These are phyloP conservation scores for Hamamelis virginiana DNA, from an alignment of 164 flowering plant genomes.

Conservation along the genomic window DNA sequence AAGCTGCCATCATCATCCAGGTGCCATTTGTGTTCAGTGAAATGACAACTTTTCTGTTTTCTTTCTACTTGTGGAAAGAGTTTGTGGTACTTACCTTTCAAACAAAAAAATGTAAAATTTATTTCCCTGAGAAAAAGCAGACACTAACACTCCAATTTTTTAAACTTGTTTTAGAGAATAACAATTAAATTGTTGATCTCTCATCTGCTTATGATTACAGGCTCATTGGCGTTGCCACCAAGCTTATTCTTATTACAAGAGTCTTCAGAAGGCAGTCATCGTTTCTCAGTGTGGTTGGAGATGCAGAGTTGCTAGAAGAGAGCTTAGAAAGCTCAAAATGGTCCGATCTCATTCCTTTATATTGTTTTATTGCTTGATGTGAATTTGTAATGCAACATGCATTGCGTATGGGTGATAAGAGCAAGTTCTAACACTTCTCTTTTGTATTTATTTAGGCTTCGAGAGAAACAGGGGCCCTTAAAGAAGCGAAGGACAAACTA, in stretches of 20 bases:
- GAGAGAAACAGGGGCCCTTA: conserved; percentile 96
- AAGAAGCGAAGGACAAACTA: conserved; percentile 96
- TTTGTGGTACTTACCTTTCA: not conserved
- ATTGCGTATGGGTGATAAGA: not conserved
- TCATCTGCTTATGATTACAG: conserved; percentile 41
- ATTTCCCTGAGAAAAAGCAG: conserved; percentile 5
- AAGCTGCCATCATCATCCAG: conserved; percentile 82
- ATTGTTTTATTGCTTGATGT: not conserved
- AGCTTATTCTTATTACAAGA: conserved; percentile 73
- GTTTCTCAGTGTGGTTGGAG: conserved; percentile 96
- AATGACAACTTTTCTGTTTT: not conserved
- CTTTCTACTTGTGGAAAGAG: not conserved
- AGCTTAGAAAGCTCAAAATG: conserved; percentile 90
- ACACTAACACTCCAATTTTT: not conserved
- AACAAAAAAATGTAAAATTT: not conserved
- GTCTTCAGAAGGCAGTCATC: conserved; percentile 73
- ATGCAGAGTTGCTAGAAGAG: conserved; percentile 76
- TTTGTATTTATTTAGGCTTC: conserved; percentile 62
- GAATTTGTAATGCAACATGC: not conserved
- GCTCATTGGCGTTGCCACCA: conserved; percentile 67
- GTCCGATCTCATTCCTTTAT: conserved; percentile 35
- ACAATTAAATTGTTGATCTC: not conserved
- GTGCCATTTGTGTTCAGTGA: conserved; percentile 28
- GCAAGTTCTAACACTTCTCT: conserved; percentile 3
- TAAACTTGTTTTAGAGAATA: not conserved